Base-by-base conservation (phyloP, 257 asterid species). In the Capsicum baccatum region DNA sequence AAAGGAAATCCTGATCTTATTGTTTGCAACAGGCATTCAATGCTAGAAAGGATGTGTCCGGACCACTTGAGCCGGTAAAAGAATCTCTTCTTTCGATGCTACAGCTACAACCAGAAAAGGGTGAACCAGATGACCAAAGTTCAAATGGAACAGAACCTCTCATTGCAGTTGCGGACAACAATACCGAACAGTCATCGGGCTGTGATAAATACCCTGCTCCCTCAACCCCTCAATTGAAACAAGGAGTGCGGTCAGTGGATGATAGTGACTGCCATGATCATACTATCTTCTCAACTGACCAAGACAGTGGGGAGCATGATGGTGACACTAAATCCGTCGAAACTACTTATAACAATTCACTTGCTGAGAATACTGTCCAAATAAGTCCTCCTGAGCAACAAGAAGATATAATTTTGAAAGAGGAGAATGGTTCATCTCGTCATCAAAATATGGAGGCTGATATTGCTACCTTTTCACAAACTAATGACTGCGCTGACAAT, bases 291-390 rank as follows among this genome's bases (percentile, higher is more conserved):
- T 88, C 89, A 13, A 50, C 59, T 17, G 90, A 82, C 44, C 88
- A 35, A 8, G 90, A 87, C 2, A 89, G 68, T 10, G 82, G 78
- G 80, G 90, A 88, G 79, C 90, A 86, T 55, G 89, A 90, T 73
- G 92, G 69, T 62, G 93, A 87, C 83, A 86, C 87, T 79, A 90
- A 90, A 90, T 90, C 91, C 48, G 90, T 90, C 89, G 91, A 89
- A 84, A 89, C 87, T 56, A 90, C 89, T 64, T 81, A 85, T 85
- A 68, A 84, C 63, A 84, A 83, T 86, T 88, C 89, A 47, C 62
- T 85, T 76, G 80, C 73, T 68, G 90, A 84, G 83, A 82, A 81
- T 68, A 68, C 84, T 14, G 82, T 85, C 57, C 83, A 52, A 56
- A 81, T 66, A 37, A 71, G 86, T 54, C 85, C 79, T 15, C 60